phyloP scores from a whole-genome alignment of 225 moss, liverwort and hornwort genomes.

The Physcomitrellopsis africana region DNA sequence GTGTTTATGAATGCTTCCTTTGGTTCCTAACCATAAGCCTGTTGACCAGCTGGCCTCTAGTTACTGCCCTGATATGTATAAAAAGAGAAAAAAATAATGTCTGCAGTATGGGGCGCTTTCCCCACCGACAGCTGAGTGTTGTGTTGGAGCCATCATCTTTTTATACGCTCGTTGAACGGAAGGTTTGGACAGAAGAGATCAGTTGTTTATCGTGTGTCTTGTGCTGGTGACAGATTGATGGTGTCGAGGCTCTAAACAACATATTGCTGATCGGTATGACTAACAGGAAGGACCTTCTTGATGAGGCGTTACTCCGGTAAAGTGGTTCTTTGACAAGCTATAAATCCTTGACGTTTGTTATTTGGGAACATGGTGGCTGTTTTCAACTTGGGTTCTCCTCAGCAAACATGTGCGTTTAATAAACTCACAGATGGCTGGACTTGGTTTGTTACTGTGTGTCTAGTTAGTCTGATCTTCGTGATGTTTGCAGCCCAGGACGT shows the following conservation, averaged over 20 bases:
- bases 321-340: conserved; percentile 2
- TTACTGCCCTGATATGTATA: not conserved
- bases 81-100: not conserved
- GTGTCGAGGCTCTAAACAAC: conserved; percentile 94
- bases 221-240: conserved; percentile 76
- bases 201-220: conserved; percentile 5
- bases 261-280: conserved; percentile 99
- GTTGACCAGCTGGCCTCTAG: not conserved
- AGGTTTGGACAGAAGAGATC: not conserved
- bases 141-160: not conserved
- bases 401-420: not conserved
- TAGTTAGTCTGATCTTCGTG: conserved; percentile 17
- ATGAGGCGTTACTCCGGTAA: conserved; percentile 92
- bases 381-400: not conserved
- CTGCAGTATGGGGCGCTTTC: conserved; percentile 17
- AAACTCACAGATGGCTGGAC: too few species aligned
- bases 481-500: conserved; percentile 82
- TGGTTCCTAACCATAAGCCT: too few species aligned
- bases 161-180: conserved; percentile 15
- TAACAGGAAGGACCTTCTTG: conserved; percentile 96
- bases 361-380: not conserved
- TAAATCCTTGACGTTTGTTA: not conserved
- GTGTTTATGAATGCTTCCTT: not conserved
- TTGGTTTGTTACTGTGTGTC: not conserved
- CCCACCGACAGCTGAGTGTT: not conserved